phyloP scores from a whole-genome alignment of 208 protist species.

The Crithidia bombi region DNA sequence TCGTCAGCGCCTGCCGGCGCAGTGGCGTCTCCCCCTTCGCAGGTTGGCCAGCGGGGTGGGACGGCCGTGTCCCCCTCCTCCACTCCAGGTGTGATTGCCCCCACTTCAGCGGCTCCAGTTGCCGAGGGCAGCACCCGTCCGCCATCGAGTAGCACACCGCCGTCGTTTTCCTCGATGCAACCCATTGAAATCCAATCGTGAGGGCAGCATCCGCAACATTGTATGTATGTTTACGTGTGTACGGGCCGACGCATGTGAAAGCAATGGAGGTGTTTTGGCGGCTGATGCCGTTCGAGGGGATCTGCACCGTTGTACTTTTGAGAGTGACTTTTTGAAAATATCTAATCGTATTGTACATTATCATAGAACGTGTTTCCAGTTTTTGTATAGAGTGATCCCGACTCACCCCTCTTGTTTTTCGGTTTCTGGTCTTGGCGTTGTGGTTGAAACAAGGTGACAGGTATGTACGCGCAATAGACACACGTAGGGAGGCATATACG shows the following conservation, averaged over 20 bases:
- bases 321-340: no score
- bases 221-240: not conserved
- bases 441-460: no score
- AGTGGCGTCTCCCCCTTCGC: not conserved
- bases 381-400: no score
- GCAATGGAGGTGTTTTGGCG: no score
- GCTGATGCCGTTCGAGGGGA: no score
- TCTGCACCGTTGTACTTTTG: no score
- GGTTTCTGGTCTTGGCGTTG: not conserved
- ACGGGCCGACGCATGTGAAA: no score
- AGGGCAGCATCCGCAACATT: not conserved
- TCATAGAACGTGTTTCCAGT: constrained; percentile 12
- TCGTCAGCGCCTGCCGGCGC: not conserved
- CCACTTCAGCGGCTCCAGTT: not conserved
- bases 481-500: no score
- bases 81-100: no score
- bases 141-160: constrained; percentile 10
- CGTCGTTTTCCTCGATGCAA: constrained; percentile 18
- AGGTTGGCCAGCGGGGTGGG: not conserved
- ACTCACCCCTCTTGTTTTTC: constrained; percentile 15
- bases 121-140: constrained; percentile 5
- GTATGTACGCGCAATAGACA: no score
- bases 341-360: constrained; percentile 2
- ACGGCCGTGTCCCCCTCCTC: no score
- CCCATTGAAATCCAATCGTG: constrained; percentile 33